phyloP scores from a whole-genome alignment of 164 flowering plant species.

The Dillenia suffruticosa region DNA sequence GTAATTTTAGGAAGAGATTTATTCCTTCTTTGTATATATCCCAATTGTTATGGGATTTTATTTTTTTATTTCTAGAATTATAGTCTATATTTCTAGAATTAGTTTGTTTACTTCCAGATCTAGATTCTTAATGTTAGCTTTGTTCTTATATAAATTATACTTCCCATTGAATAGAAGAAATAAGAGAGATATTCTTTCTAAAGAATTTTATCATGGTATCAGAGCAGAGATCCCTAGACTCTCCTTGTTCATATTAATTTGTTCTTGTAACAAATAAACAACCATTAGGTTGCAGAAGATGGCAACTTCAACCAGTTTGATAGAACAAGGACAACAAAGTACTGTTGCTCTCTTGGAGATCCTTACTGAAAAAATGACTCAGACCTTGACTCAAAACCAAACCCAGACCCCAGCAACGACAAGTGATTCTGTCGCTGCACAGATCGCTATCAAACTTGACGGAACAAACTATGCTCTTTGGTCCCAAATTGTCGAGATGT shows the following conservation, averaged over 20 bases:
- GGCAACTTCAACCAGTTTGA: not conserved
- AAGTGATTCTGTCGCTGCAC: not conserved
- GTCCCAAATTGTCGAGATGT: not conserved
- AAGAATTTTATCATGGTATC: not conserved
- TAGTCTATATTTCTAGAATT: too few relatives aligned
- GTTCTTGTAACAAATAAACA: not conserved
- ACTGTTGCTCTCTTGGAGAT: not conserved
- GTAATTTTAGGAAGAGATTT: too few relatives aligned
- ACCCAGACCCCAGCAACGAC: not conserved
- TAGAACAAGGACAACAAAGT: not conserved
- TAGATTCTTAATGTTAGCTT: too few relatives aligned
- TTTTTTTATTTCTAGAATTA: too few relatives aligned
- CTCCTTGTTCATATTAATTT: not conserved
- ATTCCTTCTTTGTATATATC: too few relatives aligned
- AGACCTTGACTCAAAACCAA: not conserved
- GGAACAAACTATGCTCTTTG: not conserved
- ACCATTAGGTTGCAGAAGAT: not conserved
- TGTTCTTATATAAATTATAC: too few relatives aligned
- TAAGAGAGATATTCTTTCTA: too few relatives aligned
- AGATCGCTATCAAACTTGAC: not conserved
- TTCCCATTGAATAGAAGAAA: too few relatives aligned
- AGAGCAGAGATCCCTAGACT: not conserved
- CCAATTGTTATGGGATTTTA: too few relatives aligned
- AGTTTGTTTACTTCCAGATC: too few relatives aligned
- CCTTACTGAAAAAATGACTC: not conserved